Base-by-base conservation (phyloP, 306 rosid genomes). In the Sindora glabra region DNA sequence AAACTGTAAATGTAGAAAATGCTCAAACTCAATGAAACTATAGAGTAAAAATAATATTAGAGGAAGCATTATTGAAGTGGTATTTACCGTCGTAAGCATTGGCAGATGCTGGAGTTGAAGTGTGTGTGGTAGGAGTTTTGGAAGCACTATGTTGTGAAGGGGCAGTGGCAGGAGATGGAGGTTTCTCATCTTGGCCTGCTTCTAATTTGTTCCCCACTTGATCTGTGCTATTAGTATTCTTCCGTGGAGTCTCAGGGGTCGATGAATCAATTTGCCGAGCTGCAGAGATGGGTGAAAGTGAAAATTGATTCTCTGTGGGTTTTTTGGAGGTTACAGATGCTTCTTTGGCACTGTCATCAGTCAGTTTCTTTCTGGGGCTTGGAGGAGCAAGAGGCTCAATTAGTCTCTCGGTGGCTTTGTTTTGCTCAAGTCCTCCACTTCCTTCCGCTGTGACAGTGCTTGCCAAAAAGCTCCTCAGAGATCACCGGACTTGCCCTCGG, bases 141-240 rank as follows among this genome's bases (percentile, higher is more conserved):
- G 48, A 61, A 54, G 64, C 51, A 33, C n/a, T n/a, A n/a, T 65
- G 2, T 51, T 68, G 74, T 39, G 59, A n/a, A 3, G 78, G 62
- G n/a, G n/a, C n/a, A n/a, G n/a, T n/a, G n/a, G n/a, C n/a, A n/a
- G n/a, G 75, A 27, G 97, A 90, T 25, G 83, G 80, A 10, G 96
- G 96, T 60, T 54, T 87, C 66, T 90, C 97, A 67, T 90, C 96
- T 54, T 91, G 96, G 8, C 95, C 98, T 1, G 98, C 95, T 70
- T 88, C 95, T 61, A 87, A 66, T 64, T 87, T 87, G 29, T 75
- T 80, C 89, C 89, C 81, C 45, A 63, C 34, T 22, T 76, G 86
- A 8, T 72, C 59, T 0, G 52, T 60, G 26, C 62, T 25, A 49
- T 52, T 66, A 15, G 30, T 59, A 4, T 12, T 67, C 59, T 44